These are phyloP conservation scores for Dendrobium catenatum DNA, from an alignment of 106 monocot species.

Conservation along the genomic window DNA sequence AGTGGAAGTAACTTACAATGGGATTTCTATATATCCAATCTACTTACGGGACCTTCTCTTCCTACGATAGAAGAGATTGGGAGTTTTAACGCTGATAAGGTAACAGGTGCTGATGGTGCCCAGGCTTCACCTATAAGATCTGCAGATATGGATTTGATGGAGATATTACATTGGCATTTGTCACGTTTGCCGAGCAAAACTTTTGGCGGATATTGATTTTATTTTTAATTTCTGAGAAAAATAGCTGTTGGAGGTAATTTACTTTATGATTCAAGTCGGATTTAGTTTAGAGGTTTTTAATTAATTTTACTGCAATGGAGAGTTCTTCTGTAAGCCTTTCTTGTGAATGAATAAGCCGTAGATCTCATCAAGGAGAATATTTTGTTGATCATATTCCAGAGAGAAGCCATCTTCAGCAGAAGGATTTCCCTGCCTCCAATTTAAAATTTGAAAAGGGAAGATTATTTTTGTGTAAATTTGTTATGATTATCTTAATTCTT, in stretches of 20 bases:
- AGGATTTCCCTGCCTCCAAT: too few relatives aligned
- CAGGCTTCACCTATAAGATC: background rate
- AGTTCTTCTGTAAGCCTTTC: too few relatives aligned
- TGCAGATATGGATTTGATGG: constrained; percentile 23
- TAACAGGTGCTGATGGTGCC: background rate
- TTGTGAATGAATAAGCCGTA: too few relatives aligned
- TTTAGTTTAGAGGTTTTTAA: background rate
- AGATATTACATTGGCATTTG: constrained; percentile 8
- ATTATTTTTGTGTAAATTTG: too few relatives aligned
- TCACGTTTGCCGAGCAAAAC: background rate
- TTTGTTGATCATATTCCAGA: too few relatives aligned
- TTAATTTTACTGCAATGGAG: too few relatives aligned
- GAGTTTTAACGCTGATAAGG: background rate
- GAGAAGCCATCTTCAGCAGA: too few relatives aligned
- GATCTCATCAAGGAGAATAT: too few relatives aligned
- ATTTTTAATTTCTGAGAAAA: background rate
- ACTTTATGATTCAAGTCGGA: background rate
- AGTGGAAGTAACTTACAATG: background rate
- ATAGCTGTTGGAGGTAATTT: background rate
- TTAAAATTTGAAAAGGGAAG: too few relatives aligned
- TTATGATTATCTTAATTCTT: too few relatives aligned
- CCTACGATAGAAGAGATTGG: constrained; percentile 4
- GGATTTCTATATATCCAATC: constrained; percentile 5
- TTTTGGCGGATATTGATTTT: background rate
- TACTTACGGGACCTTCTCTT: constrained; percentile 6